Percentiles rank a stretch among this genome's conserved stretches.
Evolutionary conservation across 2,329 filamentous ascomycete species (phyloP).

Genomic region (Polychaeton citri): DNA sequence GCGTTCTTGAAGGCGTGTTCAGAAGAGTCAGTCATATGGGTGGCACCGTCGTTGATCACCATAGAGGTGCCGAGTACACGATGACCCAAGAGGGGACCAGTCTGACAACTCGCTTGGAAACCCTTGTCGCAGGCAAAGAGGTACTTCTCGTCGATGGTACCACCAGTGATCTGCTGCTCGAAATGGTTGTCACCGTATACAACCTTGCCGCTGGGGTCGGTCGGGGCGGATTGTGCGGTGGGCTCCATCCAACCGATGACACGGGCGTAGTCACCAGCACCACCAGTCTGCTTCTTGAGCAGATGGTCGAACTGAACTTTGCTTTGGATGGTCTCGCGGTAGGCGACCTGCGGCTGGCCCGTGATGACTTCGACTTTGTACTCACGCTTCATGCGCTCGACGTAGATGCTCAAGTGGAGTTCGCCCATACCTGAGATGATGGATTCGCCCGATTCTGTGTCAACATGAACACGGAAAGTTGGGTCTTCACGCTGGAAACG

Average conservation of each 20-base stretch:
- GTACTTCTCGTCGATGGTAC: constrained; percentile 90
- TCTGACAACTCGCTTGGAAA: constrained; percentile 68
- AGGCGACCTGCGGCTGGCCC: constrained; percentile 93
- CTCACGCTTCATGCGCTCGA: constrained; percentile 91
- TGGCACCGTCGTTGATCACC: constrained; percentile 91
- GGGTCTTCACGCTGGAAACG: constrained; percentile 97
- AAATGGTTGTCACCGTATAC: constrained; percentile 62
- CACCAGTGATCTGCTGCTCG: constrained; percentile 76
- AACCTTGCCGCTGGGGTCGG: background rate
- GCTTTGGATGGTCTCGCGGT: constrained; percentile 81
- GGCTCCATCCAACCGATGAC: constrained; percentile 89
- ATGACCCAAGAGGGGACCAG: constrained; percentile 85
- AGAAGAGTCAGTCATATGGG: constrained; percentile 93
- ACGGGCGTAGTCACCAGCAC: constrained; percentile 87
- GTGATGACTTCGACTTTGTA: constrained; percentile 93
- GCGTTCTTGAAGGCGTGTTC: constrained; percentile 93
- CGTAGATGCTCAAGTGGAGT: constrained; percentile 89
- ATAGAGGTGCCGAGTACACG: constrained; percentile 79
- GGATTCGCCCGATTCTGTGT: constrained; percentile 84
- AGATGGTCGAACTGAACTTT: constrained; percentile 80
- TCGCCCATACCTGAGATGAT: constrained; percentile 99
- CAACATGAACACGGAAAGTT: constrained; percentile 89
- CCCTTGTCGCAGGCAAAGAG: constrained; percentile 90
- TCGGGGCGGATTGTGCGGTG: constrained; percentile 37
- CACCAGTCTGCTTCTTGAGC: constrained; percentile 89